Conservation (phyloP, 306 rosid genomes). For the Rubus parviflorus region DNA sequence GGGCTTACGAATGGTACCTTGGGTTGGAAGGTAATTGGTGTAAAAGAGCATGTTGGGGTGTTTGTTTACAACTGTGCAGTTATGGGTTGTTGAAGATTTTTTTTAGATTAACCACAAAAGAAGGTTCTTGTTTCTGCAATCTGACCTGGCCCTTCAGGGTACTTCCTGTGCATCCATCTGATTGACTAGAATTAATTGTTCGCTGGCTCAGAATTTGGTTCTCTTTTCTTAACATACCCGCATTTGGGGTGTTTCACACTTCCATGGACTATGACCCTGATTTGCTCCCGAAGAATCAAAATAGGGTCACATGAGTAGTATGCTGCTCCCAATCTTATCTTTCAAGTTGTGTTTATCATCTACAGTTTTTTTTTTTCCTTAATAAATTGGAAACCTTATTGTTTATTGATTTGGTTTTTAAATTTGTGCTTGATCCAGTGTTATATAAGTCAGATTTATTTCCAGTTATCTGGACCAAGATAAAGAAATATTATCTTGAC, state of each 20-base stretch:
- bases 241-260: constrained; percentile 47
- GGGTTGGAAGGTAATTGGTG: constrained; percentile 85
- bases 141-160: constrained; percentile 54
- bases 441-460: constrained; percentile 15
- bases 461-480: constrained; percentile 20
- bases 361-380: constrained; percentile 36
- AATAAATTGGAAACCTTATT: constrained; percentile 53
- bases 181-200: constrained; percentile 52
- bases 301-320: constrained; percentile 43
- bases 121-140: constrained; percentile 47
- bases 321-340: constrained; percentile 19
- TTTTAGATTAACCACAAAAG: constrained; percentile 57
- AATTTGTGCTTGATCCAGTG: constrained; percentile 21
- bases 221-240: constrained; percentile 51
- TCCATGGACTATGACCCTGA: constrained; percentile 46
- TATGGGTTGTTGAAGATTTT: constrained; percentile 80
- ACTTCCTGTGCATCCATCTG: constrained; percentile 45
- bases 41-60: constrained; percentile 81
- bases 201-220: constrained; percentile 49
- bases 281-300: constrained; percentile 43
- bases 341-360: constrained; percentile 19
- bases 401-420: constrained; percentile 35
- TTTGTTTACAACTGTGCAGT: constrained; percentile 97
- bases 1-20: constrained; percentile 63
- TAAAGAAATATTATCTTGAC: constrained; percentile 5